These are phyloP conservation scores for Peronospora belbahrii DNA, from an alignment of 352 stramenopile genomes.

Conservation along the genomic window DNA sequence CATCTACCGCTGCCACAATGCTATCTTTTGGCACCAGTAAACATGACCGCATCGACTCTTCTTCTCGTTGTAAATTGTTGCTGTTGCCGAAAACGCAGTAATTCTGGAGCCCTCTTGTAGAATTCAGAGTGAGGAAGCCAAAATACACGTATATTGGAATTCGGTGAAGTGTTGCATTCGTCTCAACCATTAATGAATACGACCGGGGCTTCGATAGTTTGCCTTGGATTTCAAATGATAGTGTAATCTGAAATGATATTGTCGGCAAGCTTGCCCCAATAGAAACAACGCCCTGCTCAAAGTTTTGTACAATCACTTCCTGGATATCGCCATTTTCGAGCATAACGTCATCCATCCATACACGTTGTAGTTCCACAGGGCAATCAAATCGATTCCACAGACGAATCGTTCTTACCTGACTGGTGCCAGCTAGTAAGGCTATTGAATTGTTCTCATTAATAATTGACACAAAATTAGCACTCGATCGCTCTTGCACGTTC, in stretches of 20 bases:
- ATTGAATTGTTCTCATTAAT: constrained; percentile 5
- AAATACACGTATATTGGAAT: constrained; percentile 32
- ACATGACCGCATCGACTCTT: constrained; percentile 8
- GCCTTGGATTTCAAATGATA: constrained; percentile 1
- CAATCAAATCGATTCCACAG: constrained; percentile 38
- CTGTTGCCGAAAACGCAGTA: constrained; percentile 18
- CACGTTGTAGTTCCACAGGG: constrained; percentile 34
- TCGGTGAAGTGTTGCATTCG: constrained; percentile 30
- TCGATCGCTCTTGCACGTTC: neutral
- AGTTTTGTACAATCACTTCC: constrained; percentile 29
- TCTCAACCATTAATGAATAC: constrained; percentile 32
- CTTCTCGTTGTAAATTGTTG: neutral
- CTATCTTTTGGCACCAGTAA: constrained; percentile 8
- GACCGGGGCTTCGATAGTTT: constrained; percentile 6
- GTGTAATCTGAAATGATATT: constrained; percentile 25
- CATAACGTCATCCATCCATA: constrained; percentile 24
- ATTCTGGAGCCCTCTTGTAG: constrained; percentile 20
- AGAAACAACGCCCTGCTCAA: constrained; percentile 15
- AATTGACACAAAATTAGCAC: constrained; percentile 12
- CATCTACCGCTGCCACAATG: constrained; percentile 12
- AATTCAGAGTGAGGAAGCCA: constrained; percentile 26
- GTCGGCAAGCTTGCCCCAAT: constrained; percentile 25
- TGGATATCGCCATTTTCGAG: neutral
- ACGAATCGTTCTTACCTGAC: constrained; percentile 11
- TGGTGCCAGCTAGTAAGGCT: constrained; percentile 18